Conservation (phyloP, 2,329 filamentous ascomycete species). For the Biscogniauxia mediterranea region DNA sequence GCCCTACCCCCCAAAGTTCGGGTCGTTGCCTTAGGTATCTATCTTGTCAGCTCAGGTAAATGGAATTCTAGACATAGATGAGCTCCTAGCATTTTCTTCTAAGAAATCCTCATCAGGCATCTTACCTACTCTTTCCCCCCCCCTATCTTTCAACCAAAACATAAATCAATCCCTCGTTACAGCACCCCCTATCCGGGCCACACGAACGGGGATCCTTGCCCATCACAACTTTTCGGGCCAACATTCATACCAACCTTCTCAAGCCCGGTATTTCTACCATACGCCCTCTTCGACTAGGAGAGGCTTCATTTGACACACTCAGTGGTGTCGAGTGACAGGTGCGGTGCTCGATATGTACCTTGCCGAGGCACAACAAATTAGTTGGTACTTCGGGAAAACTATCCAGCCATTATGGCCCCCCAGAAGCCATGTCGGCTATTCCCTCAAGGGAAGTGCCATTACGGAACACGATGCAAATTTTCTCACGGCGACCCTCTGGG, state of each 20-base stretch:
- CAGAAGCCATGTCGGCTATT: slow-evolving; percentile 7
- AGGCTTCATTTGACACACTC: too few species aligned
- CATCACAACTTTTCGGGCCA: too few species aligned
- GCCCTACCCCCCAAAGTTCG: neutral
- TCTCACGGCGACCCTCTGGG: slow-evolving; percentile 7
- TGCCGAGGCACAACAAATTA: neutral
- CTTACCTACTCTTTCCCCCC: too few species aligned
- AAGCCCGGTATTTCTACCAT: too few species aligned
- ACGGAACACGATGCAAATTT: slow-evolving; percentile 11
- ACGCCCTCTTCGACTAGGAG: too few species aligned
- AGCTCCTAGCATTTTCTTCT: neutral
- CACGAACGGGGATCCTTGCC: too few species aligned
- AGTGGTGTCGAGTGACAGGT: too few species aligned
- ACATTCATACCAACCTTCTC: too few species aligned
- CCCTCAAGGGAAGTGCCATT: slow-evolving; percentile 9
- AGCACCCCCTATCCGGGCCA: too few species aligned
- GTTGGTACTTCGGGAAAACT: neutral
- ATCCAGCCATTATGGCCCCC: neutral
- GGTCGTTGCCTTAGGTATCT: neutral
- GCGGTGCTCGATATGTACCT: neutral
- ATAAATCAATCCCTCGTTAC: too few species aligned
- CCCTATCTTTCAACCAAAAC: too few species aligned
- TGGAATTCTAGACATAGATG: neutral
- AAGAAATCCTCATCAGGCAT: too few species aligned
- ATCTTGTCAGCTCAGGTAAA: neutral